Base-by-base conservation (phyloP, 495 filamentous ascomycete species). In the Extremus antarcticus region DNA sequence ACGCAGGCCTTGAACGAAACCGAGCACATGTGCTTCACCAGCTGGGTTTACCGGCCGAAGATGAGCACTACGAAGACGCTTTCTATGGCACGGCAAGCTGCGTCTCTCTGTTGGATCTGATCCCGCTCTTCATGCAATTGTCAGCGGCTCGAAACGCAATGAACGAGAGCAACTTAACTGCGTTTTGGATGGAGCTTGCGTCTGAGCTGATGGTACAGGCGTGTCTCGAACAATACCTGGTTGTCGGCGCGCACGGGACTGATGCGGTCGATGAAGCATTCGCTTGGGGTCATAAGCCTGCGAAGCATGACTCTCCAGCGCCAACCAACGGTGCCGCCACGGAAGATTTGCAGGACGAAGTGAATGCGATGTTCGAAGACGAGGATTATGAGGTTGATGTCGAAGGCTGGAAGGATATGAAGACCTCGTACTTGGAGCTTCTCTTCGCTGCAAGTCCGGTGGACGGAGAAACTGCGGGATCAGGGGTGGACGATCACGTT, bases 171-270 rank as follows among this genome's bases (percentile, higher is more conserved):
- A 24, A 49, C 19, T 43, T 66, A 2, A 71, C 70, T 19, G 54
- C 51, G 1, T 46, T 53, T 3, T 78, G 73, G 73, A 69, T 74
- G 54, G 65, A 73, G 11, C 59, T 78, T 8, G 70, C 72, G 0
- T 71, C 66, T 0, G 69, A 71, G 21, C 76, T 76, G 55, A 73
- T 79, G 65, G 58, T 74, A 11, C 77, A 81, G 47, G 74, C 77
- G 4, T 66, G 64, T 2, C 39, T 76, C 7, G 77, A 81, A 60
- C 73, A 76, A 53, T 71, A 72, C 41, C 61, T 70, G 15, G 58
- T 70, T 23, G 67, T 62, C 24, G 68, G 63, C 11, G 54, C 52
- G 7, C 48, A 43, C 32, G 60, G 63, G 13, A 43, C 57, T 0
- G 64, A 69, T n/a, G 49, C 59, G 0, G 19, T 50, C 10, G 54